A percentile compares a stretch with the other conserved stretches of the same genome.
phyloP scores from a whole-genome alignment of 441 rosid genomes.

The Eruca vesicaria region DNA sequence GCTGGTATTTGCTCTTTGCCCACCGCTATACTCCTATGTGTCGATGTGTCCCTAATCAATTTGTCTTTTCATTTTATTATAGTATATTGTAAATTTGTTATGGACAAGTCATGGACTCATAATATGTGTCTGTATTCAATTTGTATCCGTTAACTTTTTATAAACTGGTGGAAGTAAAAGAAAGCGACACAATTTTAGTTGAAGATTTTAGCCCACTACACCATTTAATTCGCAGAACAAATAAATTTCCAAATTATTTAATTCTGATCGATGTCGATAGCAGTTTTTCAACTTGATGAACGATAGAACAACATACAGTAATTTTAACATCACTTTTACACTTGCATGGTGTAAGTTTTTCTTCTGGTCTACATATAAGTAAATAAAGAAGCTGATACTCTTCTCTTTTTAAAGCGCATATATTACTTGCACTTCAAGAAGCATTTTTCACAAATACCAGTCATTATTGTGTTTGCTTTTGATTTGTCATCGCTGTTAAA shows the following conservation, averaged over 20 bases:
- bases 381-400: background rate
- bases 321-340: too few species aligned
- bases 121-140: background rate
- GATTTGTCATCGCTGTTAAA: background rate
- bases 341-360: too few species aligned
- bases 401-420: background rate
- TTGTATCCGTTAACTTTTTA: background rate
- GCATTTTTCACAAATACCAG: background rate
- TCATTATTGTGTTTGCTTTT: background rate
- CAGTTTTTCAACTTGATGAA: background rate
- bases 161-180: background rate
- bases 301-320: too few species aligned
- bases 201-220: slow-evolving; percentile 1
- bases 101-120: background rate
- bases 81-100: background rate
- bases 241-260: background rate
- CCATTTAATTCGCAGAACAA: background rate
- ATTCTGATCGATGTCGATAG: background rate
- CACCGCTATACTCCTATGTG: too few species aligned
- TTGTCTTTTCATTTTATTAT: too few species aligned
- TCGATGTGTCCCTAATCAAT: too few species aligned
- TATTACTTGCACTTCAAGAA: background rate
- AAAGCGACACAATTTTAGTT: slow-evolving; percentile 18
- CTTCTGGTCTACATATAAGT: background rate
- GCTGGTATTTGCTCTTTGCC: too few species aligned